phyloP scores from a whole-genome alignment of 805 yeast genomes.

The Candida qinlingensis region DNA sequence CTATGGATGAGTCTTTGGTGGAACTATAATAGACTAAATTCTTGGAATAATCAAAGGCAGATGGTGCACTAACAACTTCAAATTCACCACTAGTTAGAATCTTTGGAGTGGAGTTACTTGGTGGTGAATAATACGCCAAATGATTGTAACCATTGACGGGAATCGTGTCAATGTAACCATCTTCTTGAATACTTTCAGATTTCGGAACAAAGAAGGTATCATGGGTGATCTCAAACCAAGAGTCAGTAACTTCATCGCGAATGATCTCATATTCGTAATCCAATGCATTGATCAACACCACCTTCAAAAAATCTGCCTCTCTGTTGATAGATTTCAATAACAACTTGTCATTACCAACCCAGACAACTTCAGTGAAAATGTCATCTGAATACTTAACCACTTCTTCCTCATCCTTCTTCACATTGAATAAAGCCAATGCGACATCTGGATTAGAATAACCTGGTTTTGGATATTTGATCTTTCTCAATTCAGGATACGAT shows the following conservation, averaged over 20 bases:
- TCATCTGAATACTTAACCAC: slow-evolving; percentile 39
- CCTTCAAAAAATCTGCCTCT: slow-evolving; percentile 58
- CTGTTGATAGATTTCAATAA: slow-evolving; percentile 59
- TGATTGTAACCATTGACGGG: slow-evolving; percentile 63
- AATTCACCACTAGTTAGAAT: slow-evolving; percentile 73
- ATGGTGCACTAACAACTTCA: slow-evolving; percentile 82
- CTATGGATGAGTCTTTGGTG: slow-evolving; percentile 73
- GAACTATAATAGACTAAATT: slow-evolving; percentile 57
- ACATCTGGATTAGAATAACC: slow-evolving; percentile 73
- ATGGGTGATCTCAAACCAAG: slow-evolving; percentile 77
- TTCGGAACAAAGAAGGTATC: slow-evolving; percentile 55
- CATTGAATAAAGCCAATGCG: slow-evolving; percentile 42
- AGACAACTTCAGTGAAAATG: slow-evolving; percentile 58
- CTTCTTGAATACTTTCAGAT: slow-evolving; percentile 37
- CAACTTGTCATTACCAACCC: slow-evolving; percentile 56
- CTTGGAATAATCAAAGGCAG: slow-evolving; percentile 50
- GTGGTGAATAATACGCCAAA: slow-evolving; percentile 79
- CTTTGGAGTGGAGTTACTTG: slow-evolving; percentile 46
- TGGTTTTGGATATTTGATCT: slow-evolving; percentile 79
- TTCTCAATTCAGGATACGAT: slow-evolving; percentile 55
- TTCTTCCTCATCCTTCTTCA: slow-evolving; percentile 27
- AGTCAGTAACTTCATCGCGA: slow-evolving; percentile 45
- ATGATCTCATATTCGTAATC: slow-evolving; percentile 32
- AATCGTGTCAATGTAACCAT: slow-evolving; percentile 80
- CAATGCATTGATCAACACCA: slow-evolving; percentile 46